Evolutionary conservation across 345 rosid species (phyloP).

Genomic region (Mallotus nudiflorus): DNA sequence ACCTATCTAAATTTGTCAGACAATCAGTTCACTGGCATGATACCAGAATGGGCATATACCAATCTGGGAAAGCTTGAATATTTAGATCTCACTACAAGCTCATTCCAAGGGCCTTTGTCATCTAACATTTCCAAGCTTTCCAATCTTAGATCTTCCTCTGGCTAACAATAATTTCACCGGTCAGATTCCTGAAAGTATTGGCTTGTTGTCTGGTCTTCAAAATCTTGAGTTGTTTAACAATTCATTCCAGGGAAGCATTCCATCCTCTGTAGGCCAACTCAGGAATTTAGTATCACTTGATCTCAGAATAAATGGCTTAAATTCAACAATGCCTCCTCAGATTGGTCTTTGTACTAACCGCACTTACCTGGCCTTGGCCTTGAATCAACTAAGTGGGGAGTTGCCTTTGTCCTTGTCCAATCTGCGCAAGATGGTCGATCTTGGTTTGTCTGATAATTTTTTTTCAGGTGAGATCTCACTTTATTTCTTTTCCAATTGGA

Average conservation of each 20-base stretch:
- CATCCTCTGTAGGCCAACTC: constrained; percentile 56
- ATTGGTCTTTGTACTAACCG: constrained; percentile 55
- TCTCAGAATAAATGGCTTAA: constrained; percentile 39
- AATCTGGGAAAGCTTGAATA: constrained; percentile 45
- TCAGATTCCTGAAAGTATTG: constrained; percentile 43
- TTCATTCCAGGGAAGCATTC: constrained; percentile 49
- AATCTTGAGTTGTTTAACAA: constrained; percentile 41
- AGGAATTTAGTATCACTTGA: constrained; percentile 40
- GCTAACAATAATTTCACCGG: constrained; percentile 41
- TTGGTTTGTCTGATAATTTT: constrained; percentile 45
- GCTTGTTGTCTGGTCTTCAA: constrained; percentile 41
- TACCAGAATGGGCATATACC: constrained; percentile 43
- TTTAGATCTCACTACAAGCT: constrained; percentile 42
- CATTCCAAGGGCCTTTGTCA: constrained; percentile 44
- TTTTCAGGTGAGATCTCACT: constrained; percentile 51
- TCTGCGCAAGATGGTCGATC: constrained; percentile 26
- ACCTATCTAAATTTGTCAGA: constrained; percentile 53
- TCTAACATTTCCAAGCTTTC: constrained; percentile 51
- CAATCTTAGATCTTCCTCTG: constrained; percentile 41
- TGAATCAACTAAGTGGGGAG: constrained; percentile 48
- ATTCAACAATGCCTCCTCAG: constrained; percentile 55
- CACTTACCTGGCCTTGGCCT: constrained; percentile 52
- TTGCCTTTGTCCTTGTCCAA: constrained; percentile 54
- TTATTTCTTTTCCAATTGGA: constrained; percentile 47
- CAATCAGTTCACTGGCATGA: constrained; percentile 41